phyloP scores from a whole-genome alignment of 2,329 filamentous ascomycete genomes.

The Pseudopyricularia cyperi region DNA sequence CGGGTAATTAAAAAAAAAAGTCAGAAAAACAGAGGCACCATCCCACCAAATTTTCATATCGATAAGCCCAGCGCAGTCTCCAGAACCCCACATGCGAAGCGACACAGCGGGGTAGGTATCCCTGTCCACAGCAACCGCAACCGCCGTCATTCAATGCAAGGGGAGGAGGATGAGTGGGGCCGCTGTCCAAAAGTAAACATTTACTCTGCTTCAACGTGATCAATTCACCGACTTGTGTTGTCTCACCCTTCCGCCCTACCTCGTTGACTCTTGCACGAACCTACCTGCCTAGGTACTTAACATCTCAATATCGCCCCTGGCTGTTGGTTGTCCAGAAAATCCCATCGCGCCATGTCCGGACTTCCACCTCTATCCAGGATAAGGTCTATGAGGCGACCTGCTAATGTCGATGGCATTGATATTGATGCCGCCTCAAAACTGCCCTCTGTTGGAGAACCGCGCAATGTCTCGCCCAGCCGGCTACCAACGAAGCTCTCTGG shows the following conservation, averaged over 20 bases:
- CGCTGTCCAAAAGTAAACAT: neutral
- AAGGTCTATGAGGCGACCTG: conserved; percentile 6
- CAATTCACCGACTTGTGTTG: neutral
- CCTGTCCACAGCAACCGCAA: neutral
- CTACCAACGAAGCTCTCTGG: conserved; percentile 27
- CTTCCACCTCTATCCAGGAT: conserved; percentile 2
- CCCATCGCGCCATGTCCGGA: neutral
- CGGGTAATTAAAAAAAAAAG: neutral
- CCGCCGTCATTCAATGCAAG: neutral
- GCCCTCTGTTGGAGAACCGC: conserved; percentile 7
- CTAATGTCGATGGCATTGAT: neutral
- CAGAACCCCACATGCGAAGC: neutral
- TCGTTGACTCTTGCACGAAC: no score
- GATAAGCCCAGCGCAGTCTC: no score
- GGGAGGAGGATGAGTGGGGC: neutral
- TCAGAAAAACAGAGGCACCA: neutral
- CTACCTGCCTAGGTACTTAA: no score
- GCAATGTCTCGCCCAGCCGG: conserved; percentile 33
- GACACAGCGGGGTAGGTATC: neutral
- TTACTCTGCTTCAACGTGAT: neutral
- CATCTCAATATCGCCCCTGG: no score
- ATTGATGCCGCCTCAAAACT: neutral
- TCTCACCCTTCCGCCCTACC: neutral
- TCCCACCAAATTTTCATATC: neutral
- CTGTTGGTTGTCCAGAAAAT: no score